phyloP scores from a whole-genome alignment of 192 early-diverging fungal genomes.

The Gorgonomyces haynaldii region DNA sequence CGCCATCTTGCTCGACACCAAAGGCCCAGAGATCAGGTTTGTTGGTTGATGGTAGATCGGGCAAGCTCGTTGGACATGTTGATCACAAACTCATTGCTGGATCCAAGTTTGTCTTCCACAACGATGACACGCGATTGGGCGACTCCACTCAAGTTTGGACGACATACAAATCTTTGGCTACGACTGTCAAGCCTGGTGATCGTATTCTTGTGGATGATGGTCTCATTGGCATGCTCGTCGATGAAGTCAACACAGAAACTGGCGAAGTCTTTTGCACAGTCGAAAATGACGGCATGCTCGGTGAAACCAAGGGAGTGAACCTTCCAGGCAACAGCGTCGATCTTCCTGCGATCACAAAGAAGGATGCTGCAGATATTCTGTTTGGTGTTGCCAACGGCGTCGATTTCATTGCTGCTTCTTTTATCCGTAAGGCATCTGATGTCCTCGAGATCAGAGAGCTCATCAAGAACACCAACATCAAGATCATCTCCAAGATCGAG shows the following conservation, averaged over 20 bases:
- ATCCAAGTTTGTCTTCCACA: conserved; percentile 37
- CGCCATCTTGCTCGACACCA: conserved; percentile 45
- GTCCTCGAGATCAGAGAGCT: conserved; percentile 78
- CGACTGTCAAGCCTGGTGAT: conserved; percentile 29
- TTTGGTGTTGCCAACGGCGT: conserved; percentile 93
- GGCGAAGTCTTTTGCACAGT: conserved; percentile 26
- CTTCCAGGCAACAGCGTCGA: conserved; percentile 82
- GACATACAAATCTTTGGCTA: conserved; percentile 31
- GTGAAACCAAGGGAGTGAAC: conserved; percentile 93
- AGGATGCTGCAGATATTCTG: conserved; percentile 78
- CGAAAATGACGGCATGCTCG: conserved; percentile 78
- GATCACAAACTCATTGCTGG: conserved; percentile 32
- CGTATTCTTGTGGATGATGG: conserved; percentile 43
- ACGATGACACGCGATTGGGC: conserved; percentile 31
- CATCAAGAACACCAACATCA: conserved; percentile 71
- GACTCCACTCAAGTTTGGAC: conserved; percentile 38
- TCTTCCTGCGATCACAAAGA: conserved; percentile 88
- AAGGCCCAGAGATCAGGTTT: conserved; percentile 43
- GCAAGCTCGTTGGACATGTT: conserved; percentile 35
- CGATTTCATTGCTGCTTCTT: conserved; percentile 92
- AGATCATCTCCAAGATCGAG: conserved; percentile 97
- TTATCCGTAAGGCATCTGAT: conserved; percentile 88
- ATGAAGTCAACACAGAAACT: conserved; percentile 15
- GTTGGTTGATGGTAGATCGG: conserved; percentile 18
- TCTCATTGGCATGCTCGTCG: conserved; percentile 35